Conservation (phyloP, 2,329 filamentous ascomycete genomes). For the Exophiala sp. region DNA sequence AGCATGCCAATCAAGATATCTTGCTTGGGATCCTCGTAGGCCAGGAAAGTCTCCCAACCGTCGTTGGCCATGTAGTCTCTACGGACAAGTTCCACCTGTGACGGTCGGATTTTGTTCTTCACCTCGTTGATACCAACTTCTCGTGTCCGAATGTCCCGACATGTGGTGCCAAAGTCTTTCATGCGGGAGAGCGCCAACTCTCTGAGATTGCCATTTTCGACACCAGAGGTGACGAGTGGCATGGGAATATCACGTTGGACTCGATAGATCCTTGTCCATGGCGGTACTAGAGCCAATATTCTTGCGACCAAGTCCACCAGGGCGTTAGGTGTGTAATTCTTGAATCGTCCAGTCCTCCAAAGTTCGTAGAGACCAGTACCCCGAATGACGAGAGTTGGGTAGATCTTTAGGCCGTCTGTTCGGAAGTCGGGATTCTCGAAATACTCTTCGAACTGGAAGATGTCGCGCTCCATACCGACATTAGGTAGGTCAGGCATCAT, state of each 20-base stretch:
- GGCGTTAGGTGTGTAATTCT: constrained; percentile 97
- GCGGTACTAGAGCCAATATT: constrained; percentile 91
- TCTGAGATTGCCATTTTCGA: constrained; percentile 94
- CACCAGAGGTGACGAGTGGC: constrained; percentile 96
- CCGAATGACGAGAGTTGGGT: constrained; percentile 93
- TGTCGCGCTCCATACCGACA: constrained; percentile 94
- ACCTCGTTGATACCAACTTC: constrained; percentile 99
- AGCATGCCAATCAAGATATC: constrained; percentile 93
- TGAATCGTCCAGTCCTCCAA: constrained; percentile 94
- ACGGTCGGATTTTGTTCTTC: constrained; percentile 96
- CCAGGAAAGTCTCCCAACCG: constrained; percentile 97
- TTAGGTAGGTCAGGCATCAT: constrained; percentile 99
- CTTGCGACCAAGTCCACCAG: constrained; percentile 92
- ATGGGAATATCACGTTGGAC: constrained; percentile 99
- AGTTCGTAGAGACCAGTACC: constrained; percentile 95
- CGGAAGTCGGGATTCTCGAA: constrained; percentile 95
- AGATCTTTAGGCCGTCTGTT: constrained; percentile 96
- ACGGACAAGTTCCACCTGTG: constrained; percentile 90
- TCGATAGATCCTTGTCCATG: constrained; percentile 97
- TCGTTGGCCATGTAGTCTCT: constrained; percentile 93
- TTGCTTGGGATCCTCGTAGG: constrained; percentile 97
- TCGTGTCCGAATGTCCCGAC: constrained; percentile 90
- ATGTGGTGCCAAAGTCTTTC: constrained; percentile 98
- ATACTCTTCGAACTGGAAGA: constrained; percentile 96
- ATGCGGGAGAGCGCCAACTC: constrained; percentile 93